These are phyloP conservation scores for Phoma herbarum DNA, from an alignment of 2,329 filamentous ascomycete genomes.

Conservation along the genomic window DNA sequence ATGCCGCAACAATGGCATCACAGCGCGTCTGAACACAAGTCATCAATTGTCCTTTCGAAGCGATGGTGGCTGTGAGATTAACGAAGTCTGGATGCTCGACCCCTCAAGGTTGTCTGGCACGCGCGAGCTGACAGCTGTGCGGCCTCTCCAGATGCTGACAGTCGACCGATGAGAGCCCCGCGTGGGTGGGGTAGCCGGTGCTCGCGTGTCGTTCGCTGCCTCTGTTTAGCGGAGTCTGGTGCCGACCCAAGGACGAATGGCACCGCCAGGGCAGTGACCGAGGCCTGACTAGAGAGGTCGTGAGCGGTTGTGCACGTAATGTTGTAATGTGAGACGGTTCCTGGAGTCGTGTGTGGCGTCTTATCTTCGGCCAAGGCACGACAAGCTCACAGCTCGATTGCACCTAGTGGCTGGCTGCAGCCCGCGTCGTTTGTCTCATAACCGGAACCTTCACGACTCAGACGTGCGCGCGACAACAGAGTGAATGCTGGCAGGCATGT, in stretches of 20 bases:
- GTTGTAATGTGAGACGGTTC: constrained; percentile 10
- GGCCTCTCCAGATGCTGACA: constrained; percentile 4
- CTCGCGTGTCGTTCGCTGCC: constrained; percentile 10
- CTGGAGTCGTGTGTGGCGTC: constrained; percentile 18
- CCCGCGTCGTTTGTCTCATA: constrained; percentile 21
- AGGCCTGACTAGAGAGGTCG: constrained; percentile 4
- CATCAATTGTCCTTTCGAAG: background rate
- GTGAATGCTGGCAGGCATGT: constrained; percentile 19
- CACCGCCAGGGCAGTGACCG: background rate
- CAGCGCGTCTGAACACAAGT: background rate
- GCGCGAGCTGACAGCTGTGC: constrained; percentile 2
- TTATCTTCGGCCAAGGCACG: constrained; percentile 22
- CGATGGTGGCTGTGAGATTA: background rate
- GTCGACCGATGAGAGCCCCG: constrained; percentile 17
- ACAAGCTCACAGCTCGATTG: constrained; percentile 18
- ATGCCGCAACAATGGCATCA: constrained; percentile 1
- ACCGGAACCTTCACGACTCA: constrained; percentile 18
- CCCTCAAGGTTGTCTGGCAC: background rate
- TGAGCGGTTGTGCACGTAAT: constrained; percentile 10
- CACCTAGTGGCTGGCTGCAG: constrained; percentile 19
- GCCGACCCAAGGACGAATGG: constrained; percentile 9
- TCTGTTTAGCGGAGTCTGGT: constrained; percentile 8
- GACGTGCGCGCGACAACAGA: constrained; percentile 15
- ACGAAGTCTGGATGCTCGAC: background rate
- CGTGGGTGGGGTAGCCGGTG: constrained; percentile 15